Percentiles rank a stretch among this genome's conserved stretches.
Evolutionary conservation across 169 alveolate species (phyloP).

Genomic region (Eimeria acervulina): DNA sequence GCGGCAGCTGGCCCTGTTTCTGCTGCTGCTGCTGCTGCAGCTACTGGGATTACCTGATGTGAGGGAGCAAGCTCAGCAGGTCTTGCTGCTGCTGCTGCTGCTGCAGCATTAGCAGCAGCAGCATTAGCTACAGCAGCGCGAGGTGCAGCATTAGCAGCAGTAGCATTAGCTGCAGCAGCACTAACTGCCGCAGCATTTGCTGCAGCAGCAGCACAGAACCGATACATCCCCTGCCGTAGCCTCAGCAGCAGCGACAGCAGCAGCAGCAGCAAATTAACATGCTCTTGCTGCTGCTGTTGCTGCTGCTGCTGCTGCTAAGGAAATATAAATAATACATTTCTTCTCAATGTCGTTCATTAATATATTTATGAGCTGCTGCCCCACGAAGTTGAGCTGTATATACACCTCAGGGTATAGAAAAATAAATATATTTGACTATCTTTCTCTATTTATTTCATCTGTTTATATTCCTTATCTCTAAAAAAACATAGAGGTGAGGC

Average conservation of each 20-base stretch:
- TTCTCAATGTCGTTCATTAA: too few relatives aligned
- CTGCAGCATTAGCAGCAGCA: conserved; percentile 5
- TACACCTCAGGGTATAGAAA: not conserved
- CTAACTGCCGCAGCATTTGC: too few relatives aligned
- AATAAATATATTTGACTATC: too few relatives aligned
- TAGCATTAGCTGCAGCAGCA: too few relatives aligned
- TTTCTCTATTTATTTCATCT: too few relatives aligned
- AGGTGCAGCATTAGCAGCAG: too few relatives aligned
- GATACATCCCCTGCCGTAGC: not conserved
- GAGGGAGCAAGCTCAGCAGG: too few relatives aligned
- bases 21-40: not conserved
- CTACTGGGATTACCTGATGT: not conserved
- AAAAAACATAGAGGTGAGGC: too few relatives aligned
- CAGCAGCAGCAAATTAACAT: not conserved
- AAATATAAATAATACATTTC: not conserved
- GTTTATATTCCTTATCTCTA: too few relatives aligned
- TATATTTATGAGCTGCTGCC: too few relatives aligned
- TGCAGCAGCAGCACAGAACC: not conserved
- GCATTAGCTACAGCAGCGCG: too few relatives aligned
- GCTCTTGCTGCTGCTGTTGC: conserved; percentile 23
- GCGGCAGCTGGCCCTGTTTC: not conserved
- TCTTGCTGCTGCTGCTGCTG: too few relatives aligned
- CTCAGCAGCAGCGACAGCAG: not conserved
- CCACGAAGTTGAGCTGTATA: not conserved
- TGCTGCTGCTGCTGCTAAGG: not conserved